Conservation (phyloP, 805 yeast genomes). For the Monosporozyma yasuniensis region DNA sequence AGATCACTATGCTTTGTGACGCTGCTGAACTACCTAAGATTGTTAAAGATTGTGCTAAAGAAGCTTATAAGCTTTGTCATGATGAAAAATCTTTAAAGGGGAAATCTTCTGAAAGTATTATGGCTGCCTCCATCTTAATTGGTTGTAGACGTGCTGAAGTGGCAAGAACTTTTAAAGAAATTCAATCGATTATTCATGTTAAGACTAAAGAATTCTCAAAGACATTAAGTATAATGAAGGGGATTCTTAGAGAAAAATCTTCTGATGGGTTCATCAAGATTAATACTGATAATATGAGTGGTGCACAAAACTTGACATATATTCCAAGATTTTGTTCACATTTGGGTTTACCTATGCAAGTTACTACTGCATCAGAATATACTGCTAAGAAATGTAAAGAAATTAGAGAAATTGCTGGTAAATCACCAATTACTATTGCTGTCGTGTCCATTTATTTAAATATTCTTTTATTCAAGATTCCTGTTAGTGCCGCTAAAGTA, state of each 20-base stretch:
- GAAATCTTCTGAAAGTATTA: conserved; percentile 83
- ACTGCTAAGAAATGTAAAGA: conserved; percentile 86
- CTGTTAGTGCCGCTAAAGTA: conserved; percentile 66
- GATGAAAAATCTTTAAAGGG: conserved; percentile 83
- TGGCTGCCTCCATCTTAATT: conserved; percentile 92
- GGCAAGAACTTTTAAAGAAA: conserved; percentile 91
- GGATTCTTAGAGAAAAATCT: conserved; percentile 42
- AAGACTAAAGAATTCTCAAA: conserved; percentile 92
- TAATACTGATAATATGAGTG: conserved; percentile 41
- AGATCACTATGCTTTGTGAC: conserved; percentile 92
- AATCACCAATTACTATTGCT: conserved; percentile 95
- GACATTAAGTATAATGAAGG: conserved; percentile 78
- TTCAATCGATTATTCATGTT: conserved; percentile 88
- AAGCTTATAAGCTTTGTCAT: conserved; percentile 83
- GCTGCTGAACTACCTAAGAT: conserved; percentile 90
- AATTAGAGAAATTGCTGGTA: conserved; percentile 88
- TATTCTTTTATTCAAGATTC: conserved; percentile 74
- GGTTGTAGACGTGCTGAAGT: conserved; percentile 93
- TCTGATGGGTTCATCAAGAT: conserved; percentile 32
- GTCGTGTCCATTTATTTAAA: conserved; percentile 96
- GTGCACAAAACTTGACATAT: conserved; percentile 89
- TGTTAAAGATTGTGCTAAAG: conserved; percentile 96
- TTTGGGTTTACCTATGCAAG: conserved; percentile 74
- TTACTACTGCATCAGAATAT: conserved; percentile 86
- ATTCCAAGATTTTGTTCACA: conserved; percentile 95